Conservation (phyloP, 441 rosid genomes). For the Flueggea neowawraea region DNA sequence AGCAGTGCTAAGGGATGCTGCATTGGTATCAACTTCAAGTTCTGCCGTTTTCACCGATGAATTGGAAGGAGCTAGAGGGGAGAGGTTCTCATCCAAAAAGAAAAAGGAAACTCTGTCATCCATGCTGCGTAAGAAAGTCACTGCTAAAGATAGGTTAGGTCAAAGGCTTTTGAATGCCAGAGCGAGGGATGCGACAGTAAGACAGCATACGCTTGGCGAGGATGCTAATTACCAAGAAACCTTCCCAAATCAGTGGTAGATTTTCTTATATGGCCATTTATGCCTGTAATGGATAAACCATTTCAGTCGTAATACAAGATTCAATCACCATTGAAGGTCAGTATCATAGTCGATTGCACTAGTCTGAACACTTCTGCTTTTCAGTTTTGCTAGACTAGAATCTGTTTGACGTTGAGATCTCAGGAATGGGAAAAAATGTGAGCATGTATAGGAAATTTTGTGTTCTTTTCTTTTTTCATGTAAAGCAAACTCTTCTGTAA, state of each 20-base stretch:
- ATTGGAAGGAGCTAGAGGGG: slow-evolving; percentile 23
- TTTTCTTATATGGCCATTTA: too few relatives aligned
- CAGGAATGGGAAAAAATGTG: too few relatives aligned
- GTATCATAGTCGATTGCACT: neutral
- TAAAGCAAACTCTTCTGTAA: too few relatives aligned
- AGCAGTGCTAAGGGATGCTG: slow-evolving; percentile 72
- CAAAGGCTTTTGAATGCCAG: slow-evolving; percentile 49
- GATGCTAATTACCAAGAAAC: slow-evolving; percentile 67
- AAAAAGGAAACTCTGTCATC: slow-evolving; percentile 61
- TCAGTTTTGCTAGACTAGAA: neutral
- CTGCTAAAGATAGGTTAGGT: slow-evolving; percentile 61
- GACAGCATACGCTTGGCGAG: slow-evolving; percentile 49
- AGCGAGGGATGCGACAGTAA: slow-evolving; percentile 39
- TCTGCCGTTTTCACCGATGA: slow-evolving; percentile 46
- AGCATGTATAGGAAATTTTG: too few relatives aligned
- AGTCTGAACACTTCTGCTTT: neutral
- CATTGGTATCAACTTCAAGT: slow-evolving; percentile 71
- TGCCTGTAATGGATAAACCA: neutral
- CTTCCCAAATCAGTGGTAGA: slow-evolving; percentile 86
- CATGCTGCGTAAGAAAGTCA: slow-evolving; percentile 60
- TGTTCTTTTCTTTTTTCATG: too few relatives aligned
- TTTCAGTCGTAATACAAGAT: too few relatives aligned
- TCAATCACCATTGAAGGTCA: neutral
- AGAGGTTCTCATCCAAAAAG: slow-evolving; percentile 33
- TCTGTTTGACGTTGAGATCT: slow-evolving; percentile 3